Conservation (phyloP, 352 stramenopile species). For the Phytophthora pinifolia region DNA sequence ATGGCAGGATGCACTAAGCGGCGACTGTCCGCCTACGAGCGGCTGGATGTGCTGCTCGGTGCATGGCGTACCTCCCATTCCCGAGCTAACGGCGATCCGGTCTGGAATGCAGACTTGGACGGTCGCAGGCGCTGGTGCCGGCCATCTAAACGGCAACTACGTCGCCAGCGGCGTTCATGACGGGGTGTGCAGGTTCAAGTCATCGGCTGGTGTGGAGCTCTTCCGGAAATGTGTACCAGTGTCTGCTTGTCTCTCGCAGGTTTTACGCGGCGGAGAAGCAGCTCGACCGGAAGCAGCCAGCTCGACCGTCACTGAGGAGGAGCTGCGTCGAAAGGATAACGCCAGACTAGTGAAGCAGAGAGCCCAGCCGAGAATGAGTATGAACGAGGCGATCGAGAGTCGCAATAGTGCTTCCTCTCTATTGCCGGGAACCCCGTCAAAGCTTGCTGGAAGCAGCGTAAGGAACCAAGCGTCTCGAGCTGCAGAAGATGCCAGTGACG, state of each 20-base stretch:
- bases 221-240: constrained; percentile 66
- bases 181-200: constrained; percentile 58
- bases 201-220: constrained; percentile 57
- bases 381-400: constrained; percentile 51
- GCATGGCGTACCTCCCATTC: constrained; percentile 42
- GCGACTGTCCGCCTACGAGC: constrained; percentile 36
- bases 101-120: constrained; percentile 67
- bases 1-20: constrained; percentile 9
- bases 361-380: constrained; percentile 26
- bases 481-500: constrained; percentile 12
- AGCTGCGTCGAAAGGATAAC: neutral
- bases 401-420: neutral
- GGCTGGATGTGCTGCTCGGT: constrained; percentile 62
- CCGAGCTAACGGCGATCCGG: constrained; percentile 32
- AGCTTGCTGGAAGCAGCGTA: constrained; percentile 38
- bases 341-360: neutral
- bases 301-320: constrained; percentile 3
- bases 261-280: constrained; percentile 28
- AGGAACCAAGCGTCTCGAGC: constrained; percentile 43
- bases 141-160: constrained; percentile 66
- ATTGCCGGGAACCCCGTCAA: neutral
- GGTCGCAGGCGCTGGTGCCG: constrained; percentile 49
- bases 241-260: constrained; percentile 44
- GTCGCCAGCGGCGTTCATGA: constrained; percentile 61
- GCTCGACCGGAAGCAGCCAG: constrained; percentile 1